Conservation (phyloP, 441 rosid species). For the Populus tomentosa region DNA sequence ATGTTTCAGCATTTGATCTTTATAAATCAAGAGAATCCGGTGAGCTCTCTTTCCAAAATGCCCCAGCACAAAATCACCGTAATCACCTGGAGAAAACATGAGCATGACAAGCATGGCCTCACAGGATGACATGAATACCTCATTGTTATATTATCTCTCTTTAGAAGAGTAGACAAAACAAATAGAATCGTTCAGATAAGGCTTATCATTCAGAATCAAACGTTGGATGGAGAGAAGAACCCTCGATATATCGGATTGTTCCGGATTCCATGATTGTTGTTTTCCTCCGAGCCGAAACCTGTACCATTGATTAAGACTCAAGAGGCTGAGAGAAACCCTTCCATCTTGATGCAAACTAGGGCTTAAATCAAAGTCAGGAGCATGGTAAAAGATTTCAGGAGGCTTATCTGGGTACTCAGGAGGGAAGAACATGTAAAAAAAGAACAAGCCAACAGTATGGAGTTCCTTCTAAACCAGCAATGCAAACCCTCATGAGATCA, state of each 20-base stretch:
- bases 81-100: not conserved
- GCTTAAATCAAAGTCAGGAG: not conserved
- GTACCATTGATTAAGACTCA: not conserved
- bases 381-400: not conserved
- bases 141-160: too few species aligned
- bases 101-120: constrained; percentile 9
- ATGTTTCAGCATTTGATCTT: not conserved
- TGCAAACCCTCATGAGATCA: constrained; percentile 22
- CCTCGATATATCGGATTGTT: not conserved
- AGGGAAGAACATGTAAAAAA: constrained; percentile 23
- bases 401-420: constrained; percentile 1
- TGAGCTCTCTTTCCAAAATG: constrained; percentile 16
- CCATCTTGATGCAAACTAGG: not conserved
- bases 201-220: constrained; percentile 4
- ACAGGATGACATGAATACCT: constrained; percentile 1
- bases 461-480: not conserved
- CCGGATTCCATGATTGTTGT: constrained; percentile 7
- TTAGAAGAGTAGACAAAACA: too few species aligned
- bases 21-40: constrained; percentile 15
- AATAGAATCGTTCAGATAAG: too few species aligned
- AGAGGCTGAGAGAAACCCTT: constrained; percentile 1
- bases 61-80: constrained; percentile 8
- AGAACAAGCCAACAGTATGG: constrained; percentile 19
- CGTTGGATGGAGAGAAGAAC: constrained; percentile 14
- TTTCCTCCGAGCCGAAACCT: not conserved